Conservation (phyloP, 73 alveolate genomes). For the Paraurostyla sp. region DNA sequence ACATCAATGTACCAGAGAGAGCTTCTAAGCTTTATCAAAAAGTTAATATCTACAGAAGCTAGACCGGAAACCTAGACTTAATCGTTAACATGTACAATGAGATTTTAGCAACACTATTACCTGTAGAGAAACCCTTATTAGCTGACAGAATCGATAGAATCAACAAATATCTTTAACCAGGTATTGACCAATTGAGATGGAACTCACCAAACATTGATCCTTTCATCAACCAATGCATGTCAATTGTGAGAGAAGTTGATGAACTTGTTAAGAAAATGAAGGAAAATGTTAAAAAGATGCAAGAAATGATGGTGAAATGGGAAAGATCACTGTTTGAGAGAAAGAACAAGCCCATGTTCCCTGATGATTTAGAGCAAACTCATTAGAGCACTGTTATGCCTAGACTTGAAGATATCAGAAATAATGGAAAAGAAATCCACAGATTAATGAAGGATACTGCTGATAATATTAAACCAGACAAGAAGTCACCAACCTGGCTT, state of each 20-base stretch:
- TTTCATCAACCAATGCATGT: conserved; percentile 92
- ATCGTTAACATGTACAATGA: conserved; percentile 97
- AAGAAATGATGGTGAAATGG: conserved; percentile 82
- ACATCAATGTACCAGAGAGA: conserved; percentile 96
- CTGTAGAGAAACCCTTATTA: conserved; percentile 99
- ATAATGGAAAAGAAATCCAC: conserved; percentile 88
- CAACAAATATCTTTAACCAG: conserved; percentile 97
- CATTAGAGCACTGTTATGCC: conserved; percentile 82
- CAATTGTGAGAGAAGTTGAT: conserved; percentile 83
- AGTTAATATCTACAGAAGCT: conserved; percentile 95
- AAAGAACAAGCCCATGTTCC: conserved; percentile 94
- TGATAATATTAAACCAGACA: conserved; percentile 88
- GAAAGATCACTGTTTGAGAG: conserved; percentile 89
- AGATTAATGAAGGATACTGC: conserved; percentile 91
- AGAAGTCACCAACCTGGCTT: conserved; percentile 86
- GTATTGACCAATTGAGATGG: conserved; percentile 98
- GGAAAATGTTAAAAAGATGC: conserved; percentile 80
- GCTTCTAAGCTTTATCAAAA: conserved; percentile 95
- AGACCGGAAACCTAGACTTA: conserved; percentile 95
- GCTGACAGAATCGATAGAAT: conserved; percentile 97
- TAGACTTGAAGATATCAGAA: conserved; percentile 82
- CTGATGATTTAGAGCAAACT: conserved; percentile 96
- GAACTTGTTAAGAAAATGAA: conserved; percentile 91
- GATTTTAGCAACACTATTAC: conserved; percentile 95
- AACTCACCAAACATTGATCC: conserved; percentile 93